These are phyloP conservation scores for Viola odorata DNA, from an alignment of 345 rosid species.

Conservation along the genomic window DNA sequence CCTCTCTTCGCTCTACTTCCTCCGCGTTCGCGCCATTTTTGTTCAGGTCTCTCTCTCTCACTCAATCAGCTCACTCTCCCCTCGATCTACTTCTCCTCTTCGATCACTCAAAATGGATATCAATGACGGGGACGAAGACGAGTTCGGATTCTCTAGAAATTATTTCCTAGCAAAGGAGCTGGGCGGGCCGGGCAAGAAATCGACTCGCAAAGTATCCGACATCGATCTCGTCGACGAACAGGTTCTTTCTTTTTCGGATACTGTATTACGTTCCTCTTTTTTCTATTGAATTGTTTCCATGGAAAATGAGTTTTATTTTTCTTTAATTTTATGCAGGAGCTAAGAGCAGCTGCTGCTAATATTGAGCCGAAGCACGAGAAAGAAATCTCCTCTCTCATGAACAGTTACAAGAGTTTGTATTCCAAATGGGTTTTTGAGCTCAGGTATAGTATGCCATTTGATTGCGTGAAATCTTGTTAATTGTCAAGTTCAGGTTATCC, in stretches of 20 bases:
- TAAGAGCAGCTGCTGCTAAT: constrained; percentile 47
- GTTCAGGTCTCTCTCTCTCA: neutral
- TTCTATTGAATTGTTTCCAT: neutral
- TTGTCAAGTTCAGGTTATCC: too few species aligned
- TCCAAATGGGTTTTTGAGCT: constrained; percentile 70
- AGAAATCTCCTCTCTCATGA: constrained; percentile 45
- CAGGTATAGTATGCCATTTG: constrained; percentile 29
- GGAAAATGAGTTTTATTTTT: neutral
- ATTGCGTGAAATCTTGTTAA: too few species aligned
- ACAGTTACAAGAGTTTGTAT: constrained; percentile 58
- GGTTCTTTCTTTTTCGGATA: constrained; percentile 27
- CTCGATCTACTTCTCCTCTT: neutral
- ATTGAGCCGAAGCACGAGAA: constrained; percentile 60
- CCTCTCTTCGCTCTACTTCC: neutral
- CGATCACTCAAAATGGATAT: constrained; percentile 31
- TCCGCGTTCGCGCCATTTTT: neutral
- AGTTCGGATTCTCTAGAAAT: constrained; percentile 77
- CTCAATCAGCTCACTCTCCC: neutral
- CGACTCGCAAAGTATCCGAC: constrained; percentile 59
- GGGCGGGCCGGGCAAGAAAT: constrained; percentile 53
- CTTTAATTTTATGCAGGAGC: constrained; percentile 39
- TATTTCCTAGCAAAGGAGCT: constrained; percentile 84
- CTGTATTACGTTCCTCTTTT: neutral
- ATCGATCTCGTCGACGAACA: constrained; percentile 72
- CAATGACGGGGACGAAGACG: constrained; percentile 58